phyloP scores from a whole-genome alignment of 2,329 filamentous ascomycete genomes.

The Pyrenochaeta sp. region DNA sequence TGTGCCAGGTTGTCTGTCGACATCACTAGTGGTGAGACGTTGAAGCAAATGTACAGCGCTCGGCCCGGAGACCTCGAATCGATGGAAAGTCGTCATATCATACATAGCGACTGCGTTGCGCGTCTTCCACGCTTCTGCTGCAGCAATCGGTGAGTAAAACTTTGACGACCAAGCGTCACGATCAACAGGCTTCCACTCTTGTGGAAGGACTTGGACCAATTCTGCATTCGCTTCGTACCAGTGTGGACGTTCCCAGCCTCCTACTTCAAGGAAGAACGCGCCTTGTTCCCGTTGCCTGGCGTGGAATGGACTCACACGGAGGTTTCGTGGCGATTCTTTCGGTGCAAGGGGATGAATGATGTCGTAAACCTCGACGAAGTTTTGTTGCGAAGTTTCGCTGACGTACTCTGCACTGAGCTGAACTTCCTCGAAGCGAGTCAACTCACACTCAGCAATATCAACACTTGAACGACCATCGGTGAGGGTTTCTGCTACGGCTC shows the following conservation, averaged over 20 bases:
- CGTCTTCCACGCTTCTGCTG: conserved; percentile 71
- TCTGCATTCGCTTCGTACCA: conserved; percentile 68
- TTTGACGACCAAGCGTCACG: conserved; percentile 67
- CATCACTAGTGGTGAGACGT: conserved; percentile 60
- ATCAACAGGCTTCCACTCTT: conserved; percentile 63
- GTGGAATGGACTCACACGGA: conserved; percentile 68
- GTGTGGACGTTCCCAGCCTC: conserved; percentile 70
- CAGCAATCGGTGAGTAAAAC: conserved; percentile 67
- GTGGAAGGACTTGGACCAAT: conserved; percentile 61
- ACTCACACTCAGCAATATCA: conserved; percentile 67
- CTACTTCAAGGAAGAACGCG: conserved; percentile 66
- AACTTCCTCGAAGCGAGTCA: conserved; percentile 68
- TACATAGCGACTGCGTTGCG: conserved; percentile 69
- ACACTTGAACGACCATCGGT: conserved; percentile 64
- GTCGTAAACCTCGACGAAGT: conserved; percentile 72
- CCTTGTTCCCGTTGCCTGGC: conserved; percentile 63
- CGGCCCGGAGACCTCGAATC: conserved; percentile 66
- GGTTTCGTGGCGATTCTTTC: conserved; percentile 64
- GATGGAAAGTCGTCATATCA: conserved; percentile 68
- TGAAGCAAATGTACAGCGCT: conserved; percentile 66
- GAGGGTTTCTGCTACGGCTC: conserved; percentile 66
- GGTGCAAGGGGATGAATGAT: conserved; percentile 70
- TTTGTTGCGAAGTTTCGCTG: conserved; percentile 66
- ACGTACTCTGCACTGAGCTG: conserved; percentile 66
- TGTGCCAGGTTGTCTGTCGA: conserved; percentile 57